Percentiles rank a stretch among this genome's conserved stretches.
Evolutionary conservation across 352 stramenopile genomes (phyloP).

Genomic region (Aphanomyces euteiches): DNA sequence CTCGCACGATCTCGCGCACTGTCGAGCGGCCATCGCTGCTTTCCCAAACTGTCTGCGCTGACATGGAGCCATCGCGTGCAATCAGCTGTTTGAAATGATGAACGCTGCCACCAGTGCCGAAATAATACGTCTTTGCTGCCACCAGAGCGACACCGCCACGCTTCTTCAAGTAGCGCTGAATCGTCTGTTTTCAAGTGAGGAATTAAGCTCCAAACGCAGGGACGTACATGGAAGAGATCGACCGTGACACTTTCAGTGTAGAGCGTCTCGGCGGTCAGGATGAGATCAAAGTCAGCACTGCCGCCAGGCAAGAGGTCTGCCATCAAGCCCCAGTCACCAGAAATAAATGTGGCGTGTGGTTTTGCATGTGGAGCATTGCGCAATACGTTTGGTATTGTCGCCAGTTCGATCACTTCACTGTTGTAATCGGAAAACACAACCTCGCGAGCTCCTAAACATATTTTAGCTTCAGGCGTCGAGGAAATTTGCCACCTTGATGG

Average conservation of each 20-base stretch:
- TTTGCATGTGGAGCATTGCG: conserved; percentile 41
- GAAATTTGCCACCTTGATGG: conserved; percentile 42
- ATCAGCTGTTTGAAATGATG: conserved; percentile 76
- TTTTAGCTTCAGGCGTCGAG: not conserved
- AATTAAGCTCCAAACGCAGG: not conserved
- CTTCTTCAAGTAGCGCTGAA: conserved; percentile 64
- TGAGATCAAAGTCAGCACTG: conserved; percentile 58
- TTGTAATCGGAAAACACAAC: conserved; percentile 87
- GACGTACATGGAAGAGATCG: not conserved
- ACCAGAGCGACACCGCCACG: conserved; percentile 48
- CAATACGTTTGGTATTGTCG: conserved; percentile 73
- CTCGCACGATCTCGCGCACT: conserved; percentile 69
- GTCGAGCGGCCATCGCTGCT: conserved; percentile 68
- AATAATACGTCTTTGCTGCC: conserved; percentile 85
- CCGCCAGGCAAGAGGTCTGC: conserved; percentile 46
- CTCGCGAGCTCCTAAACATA: conserved; percentile 44
- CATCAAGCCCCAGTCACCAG: conserved; percentile 67
- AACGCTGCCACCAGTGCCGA: conserved; percentile 81
- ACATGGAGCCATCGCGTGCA: conserved; percentile 44
- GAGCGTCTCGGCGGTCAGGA: conserved; percentile 80
- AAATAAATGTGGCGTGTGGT: conserved; percentile 59
- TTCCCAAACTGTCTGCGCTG: conserved; percentile 60
- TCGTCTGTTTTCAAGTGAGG: conserved; percentile 41
- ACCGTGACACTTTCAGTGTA: conserved; percentile 75
- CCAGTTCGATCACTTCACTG: conserved; percentile 82